phyloP scores from a whole-genome alignment of 164 flowering plant genomes.

The Litsea cubeba region DNA sequence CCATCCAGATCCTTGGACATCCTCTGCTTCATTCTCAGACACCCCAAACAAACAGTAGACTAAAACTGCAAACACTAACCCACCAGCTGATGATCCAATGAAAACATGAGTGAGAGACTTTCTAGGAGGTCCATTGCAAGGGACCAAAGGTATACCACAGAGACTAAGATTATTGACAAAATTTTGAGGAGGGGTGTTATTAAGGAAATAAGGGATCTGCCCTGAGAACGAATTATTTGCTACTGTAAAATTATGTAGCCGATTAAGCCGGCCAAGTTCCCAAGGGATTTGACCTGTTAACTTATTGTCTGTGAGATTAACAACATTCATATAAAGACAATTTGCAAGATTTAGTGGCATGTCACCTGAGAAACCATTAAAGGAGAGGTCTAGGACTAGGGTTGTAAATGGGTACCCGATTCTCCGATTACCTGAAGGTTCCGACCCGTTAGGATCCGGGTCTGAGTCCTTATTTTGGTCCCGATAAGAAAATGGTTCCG shows the following conservation, averaged over 20 bases:
- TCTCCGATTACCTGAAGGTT: no score
- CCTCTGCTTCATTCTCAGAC: conserved; percentile 47
- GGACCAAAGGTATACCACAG: conserved; percentile 41
- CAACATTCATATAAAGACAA: conserved; percentile 43
- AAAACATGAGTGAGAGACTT: conserved; percentile 27
- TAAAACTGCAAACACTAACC: conserved; percentile 31
- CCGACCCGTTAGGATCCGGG: no score
- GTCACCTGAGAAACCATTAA: conserved; percentile 50
- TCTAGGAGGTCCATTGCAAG: conserved; percentile 23
- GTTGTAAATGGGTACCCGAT: no score
- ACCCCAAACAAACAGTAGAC: conserved; percentile 23
- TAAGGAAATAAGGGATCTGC: conserved; percentile 39
- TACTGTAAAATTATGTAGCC: conserved; percentile 49
- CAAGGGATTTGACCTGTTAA: conserved; percentile 58
- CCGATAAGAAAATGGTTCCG: no score
- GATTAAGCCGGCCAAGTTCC: conserved; percentile 36
- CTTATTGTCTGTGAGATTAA: conserved; percentile 49
- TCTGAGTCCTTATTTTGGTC: no score
- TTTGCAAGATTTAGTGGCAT: conserved; percentile 54
- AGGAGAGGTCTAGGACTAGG: conserved; percentile 82
- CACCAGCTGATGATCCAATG: conserved; percentile 49
- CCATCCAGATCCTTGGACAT: conserved; percentile 75
- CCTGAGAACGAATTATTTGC: conserved; percentile 53
- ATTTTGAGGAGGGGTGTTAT: conserved; percentile 12
- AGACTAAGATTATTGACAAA: conserved; percentile 55